Evolutionary conservation across 768 basidiomycete genomes (phyloP).

Genomic region (Paxillus involutus): DNA sequence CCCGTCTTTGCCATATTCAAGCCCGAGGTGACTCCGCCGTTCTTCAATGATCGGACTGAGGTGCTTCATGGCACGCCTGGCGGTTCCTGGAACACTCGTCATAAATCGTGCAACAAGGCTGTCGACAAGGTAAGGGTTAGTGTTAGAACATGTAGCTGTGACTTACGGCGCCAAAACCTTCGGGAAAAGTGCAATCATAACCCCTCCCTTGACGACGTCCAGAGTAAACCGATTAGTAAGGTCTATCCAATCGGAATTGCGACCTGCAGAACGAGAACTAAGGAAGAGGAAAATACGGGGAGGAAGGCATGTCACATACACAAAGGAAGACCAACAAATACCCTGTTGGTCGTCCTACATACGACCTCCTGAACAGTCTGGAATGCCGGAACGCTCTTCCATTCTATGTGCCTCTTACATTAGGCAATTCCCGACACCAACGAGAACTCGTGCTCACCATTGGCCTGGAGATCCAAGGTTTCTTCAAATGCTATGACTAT

Average conservation of each 20-base stretch:
- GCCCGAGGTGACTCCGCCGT: constrained; percentile 15
- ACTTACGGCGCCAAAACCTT: constrained; percentile 31
- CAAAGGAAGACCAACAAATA: constrained; percentile 47
- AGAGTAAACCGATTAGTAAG: constrained; percentile 30
- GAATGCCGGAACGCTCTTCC: constrained; percentile 32
- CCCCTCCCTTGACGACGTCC: constrained; percentile 22
- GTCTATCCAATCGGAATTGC: constrained; percentile 34
- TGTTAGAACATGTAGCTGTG: no score
- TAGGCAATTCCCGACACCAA: no score
- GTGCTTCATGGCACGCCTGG: constrained; percentile 6
- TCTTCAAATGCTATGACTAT: constrained; percentile 39
- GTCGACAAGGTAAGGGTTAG: not conserved
- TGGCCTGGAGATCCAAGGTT: no score
- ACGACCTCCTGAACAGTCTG: constrained; percentile 36
- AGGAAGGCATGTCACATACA: constrained; percentile 27
- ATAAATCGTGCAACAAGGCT: constrained; percentile 17
- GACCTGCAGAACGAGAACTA: constrained; percentile 27
- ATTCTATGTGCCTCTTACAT: constrained; percentile 23
- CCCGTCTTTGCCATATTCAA: constrained; percentile 24
- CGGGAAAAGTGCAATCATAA: constrained; percentile 31
- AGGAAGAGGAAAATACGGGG: not conserved
- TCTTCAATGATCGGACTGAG: constrained; percentile 28
- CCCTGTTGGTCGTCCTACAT: constrained; percentile 41
- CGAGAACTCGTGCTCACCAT: no score
- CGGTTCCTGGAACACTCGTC: constrained; percentile 1